These are phyloP conservation scores for Suhomyces atakaporum DNA, from an alignment of 1,139 yeast genomes.

Conservation along the genomic window DNA sequence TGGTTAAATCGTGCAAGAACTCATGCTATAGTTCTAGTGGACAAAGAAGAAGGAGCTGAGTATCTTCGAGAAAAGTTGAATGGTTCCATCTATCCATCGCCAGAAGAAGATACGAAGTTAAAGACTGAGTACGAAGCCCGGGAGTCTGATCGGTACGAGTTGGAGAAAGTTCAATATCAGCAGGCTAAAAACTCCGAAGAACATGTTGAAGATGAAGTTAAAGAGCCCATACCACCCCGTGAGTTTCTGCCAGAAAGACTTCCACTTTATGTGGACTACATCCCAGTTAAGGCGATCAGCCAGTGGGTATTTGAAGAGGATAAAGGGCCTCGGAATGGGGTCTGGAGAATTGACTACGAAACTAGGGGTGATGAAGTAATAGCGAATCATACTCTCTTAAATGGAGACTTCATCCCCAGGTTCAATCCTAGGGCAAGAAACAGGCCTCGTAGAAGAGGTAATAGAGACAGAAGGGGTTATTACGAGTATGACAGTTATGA, in stretches of 20 bases:
- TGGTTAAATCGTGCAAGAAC: constrained; percentile 46
- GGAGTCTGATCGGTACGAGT: constrained; percentile 26
- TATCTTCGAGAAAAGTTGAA: constrained; percentile 34
- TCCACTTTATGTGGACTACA: constrained; percentile 42
- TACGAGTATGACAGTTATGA: constrained; percentile 11
- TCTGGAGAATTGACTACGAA: constrained; percentile 44
- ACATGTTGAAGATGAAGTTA: constrained; percentile 12
- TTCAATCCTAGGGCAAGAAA: constrained; percentile 18
- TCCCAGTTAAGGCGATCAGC: constrained; percentile 48
- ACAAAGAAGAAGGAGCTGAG: constrained; percentile 42
- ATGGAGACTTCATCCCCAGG: constrained; percentile 33
- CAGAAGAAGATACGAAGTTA: constrained; percentile 27
- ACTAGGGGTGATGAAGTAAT: constrained; percentile 34
- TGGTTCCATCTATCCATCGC: constrained; percentile 34
- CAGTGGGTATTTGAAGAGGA: constrained; percentile 52
- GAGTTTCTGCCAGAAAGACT: constrained; percentile 25
- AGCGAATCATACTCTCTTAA: constrained; percentile 44
- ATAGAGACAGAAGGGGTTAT: constrained; percentile 9
- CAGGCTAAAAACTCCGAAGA: constrained; percentile 14
- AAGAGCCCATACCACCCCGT: constrained; percentile 19
- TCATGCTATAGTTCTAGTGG: constrained; percentile 45
- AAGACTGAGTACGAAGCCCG: constrained; percentile 24
- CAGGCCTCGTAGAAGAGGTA: constrained; percentile 12
- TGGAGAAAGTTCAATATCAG: constrained; percentile 23
- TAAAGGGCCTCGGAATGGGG: constrained; percentile 44